These are phyloP conservation scores for Boletus rex-veris DNA, from an alignment of 768 basidiomycete species.

Conservation along the genomic window DNA sequence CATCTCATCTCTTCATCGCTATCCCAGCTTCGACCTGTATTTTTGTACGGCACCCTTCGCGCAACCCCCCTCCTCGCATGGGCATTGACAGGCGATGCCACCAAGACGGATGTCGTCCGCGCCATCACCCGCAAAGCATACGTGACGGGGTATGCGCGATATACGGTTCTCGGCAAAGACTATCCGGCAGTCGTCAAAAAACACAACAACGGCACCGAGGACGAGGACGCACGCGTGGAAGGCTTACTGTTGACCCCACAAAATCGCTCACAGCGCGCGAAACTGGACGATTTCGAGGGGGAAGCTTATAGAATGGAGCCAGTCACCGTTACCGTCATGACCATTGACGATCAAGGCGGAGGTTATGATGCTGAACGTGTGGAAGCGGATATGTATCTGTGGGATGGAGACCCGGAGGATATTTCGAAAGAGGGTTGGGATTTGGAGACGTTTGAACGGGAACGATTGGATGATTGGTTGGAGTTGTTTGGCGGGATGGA, in stretches of 20 bases:
- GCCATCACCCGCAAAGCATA: background rate
- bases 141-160: background rate
- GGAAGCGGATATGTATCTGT: background rate
- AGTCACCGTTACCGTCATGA: background rate
- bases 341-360: background rate
- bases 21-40: background rate
- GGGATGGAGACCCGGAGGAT: background rate
- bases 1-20: too few species aligned
- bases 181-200: background rate
- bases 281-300: constrained; percentile 1
- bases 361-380: background rate
- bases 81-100: background rate
- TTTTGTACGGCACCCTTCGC: background rate
- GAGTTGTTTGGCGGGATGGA: background rate
- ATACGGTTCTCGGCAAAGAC: background rate
- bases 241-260: background rate
- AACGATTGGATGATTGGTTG: background rate
- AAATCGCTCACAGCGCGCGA: background rate
- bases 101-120: background rate
- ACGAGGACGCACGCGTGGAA: background rate
- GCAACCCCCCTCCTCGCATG: background rate
- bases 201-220: background rate
- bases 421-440: background rate
- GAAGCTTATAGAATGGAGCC: background rate
- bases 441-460: background rate